Evolutionary conservation across 1,284 basidiomycete genomes (phyloP).

Genomic region (Cryptococcus hybrid): DNA sequence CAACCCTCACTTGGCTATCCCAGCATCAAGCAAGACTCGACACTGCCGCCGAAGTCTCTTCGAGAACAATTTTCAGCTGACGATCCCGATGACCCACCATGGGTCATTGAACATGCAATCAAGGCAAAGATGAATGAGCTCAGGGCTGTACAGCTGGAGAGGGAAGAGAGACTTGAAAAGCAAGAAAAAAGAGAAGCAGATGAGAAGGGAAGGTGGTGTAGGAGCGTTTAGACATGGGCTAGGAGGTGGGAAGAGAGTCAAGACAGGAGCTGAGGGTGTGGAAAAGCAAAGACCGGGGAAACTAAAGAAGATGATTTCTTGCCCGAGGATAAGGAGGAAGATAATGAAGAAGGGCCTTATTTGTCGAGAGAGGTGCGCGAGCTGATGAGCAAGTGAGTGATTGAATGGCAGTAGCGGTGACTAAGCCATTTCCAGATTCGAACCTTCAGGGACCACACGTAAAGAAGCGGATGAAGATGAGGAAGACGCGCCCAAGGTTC

Average conservation of each 20-base stretch:
- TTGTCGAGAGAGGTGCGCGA: conserved; percentile 75
- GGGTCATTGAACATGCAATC: conserved; percentile 76
- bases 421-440: conserved; percentile 16
- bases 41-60: conserved; percentile 21
- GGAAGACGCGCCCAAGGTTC: conserved; percentile 49
- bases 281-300: conserved; percentile 44
- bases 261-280: conserved; percentile 56
- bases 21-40: conserved; percentile 46
- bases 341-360: conserved; percentile 55
- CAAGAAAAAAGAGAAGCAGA: conserved; percentile 56
- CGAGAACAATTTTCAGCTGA: conserved; percentile 31
- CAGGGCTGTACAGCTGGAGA: conserved; percentile 63
- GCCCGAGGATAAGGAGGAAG: conserved; percentile 55
- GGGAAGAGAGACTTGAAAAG: conserved; percentile 57
- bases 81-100: conserved; percentile 60
- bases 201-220: conserved; percentile 26
- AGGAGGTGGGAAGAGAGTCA: conserved; percentile 14
- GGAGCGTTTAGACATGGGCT: conserved; percentile 19
- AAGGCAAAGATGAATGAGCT: conserved; percentile 64
- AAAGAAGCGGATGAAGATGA: conserved; percentile 35
- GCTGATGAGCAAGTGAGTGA: conserved; percentile 70
- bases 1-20: conserved; percentile 73
- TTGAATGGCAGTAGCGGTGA: too few relatives aligned
- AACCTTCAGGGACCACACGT: conserved; percentile 21
- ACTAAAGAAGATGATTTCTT: conserved; percentile 60